Percentiles rank a stretch among this genome's conserved stretches.
Evolutionary conservation across 306 rosid genomes (phyloP).

Genomic region (Vigna radiata): DNA sequence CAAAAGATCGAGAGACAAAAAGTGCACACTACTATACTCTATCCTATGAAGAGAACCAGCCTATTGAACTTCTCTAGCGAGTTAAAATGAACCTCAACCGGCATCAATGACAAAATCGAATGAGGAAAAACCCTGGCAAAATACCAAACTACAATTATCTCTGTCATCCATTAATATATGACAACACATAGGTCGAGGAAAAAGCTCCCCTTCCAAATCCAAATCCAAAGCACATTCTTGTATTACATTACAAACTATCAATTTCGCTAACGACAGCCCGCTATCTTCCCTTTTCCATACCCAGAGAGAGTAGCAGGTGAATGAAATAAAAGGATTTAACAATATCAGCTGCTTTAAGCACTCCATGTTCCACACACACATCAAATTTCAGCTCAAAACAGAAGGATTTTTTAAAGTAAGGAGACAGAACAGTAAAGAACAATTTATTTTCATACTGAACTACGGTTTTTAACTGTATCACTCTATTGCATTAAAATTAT

Average conservation of each 20-base stretch:
- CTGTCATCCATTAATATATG: neutral
- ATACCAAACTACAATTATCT: neutral
- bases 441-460: constrained; percentile 63
- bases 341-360: neutral
- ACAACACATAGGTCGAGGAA: neutral
- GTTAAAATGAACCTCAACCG: neutral
- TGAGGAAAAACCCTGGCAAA: constrained; percentile 21
- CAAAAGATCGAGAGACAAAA: constrained; percentile 18
- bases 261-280: neutral
- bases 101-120: constrained; percentile 26
- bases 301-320: neutral
- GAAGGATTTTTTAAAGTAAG: no score
- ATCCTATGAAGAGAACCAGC: constrained; percentile 8
- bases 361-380: neutral
- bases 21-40: constrained; percentile 3
- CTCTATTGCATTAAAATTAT: neutral
- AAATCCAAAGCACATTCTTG: constrained; percentile 11
- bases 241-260: neutral
- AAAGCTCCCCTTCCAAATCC: constrained; percentile 27
- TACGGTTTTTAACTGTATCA: constrained; percentile 59
- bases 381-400: constrained; percentile 2
- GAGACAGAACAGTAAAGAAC: neutral
- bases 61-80: neutral
- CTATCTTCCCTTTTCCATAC: neutral
- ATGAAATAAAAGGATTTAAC: neutral